Conservation (phyloP, 2,329 filamentous ascomycete species). For the Lachnellula suecica region DNA sequence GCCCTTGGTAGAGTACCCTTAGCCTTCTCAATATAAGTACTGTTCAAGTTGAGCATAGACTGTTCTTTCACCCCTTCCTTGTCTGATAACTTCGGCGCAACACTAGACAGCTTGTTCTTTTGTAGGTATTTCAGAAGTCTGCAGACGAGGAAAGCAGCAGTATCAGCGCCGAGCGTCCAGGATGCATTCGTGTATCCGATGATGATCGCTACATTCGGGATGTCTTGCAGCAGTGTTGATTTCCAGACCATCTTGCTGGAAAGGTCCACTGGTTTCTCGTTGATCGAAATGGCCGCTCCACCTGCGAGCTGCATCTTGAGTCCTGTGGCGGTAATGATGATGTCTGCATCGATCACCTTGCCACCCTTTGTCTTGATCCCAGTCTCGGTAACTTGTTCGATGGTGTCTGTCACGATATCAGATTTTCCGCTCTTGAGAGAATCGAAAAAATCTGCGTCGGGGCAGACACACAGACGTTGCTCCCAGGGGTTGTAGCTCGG, state of each 20-base stretch:
- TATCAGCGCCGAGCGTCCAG: constrained; percentile 67
- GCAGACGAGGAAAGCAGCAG: constrained; percentile 24
- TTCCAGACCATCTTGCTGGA: constrained; percentile 60
- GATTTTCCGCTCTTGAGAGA: constrained; percentile 45
- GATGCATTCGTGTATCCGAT: constrained; percentile 65
- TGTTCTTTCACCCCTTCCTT: constrained; percentile 3
- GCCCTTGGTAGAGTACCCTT: constrained; percentile 14
- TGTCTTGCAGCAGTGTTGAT: constrained; percentile 62
- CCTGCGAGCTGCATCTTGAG: constrained; percentile 59
- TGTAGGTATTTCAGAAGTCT: constrained; percentile 32
- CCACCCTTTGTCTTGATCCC: constrained; percentile 38
- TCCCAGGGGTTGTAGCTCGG: constrained; percentile 68
- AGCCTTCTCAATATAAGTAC: constrained; percentile 16
- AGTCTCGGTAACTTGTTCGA: constrained; percentile 49
- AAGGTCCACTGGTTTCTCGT: constrained; percentile 49
- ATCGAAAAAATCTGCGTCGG: constrained; percentile 56
- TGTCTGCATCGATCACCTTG: constrained; percentile 53
- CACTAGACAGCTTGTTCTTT: constrained; percentile 10
- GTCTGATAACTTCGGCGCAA: constrained; percentile 13
- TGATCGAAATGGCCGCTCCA: constrained; percentile 50
- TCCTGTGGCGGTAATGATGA: constrained; percentile 70
- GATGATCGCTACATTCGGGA: constrained; percentile 62
- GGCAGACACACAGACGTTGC: constrained; percentile 71
- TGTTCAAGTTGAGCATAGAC: constrained; percentile 11
- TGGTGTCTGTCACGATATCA: constrained; percentile 50